A percentile compares a stretch with the other conserved stretches of the same genome.
Conservation (phyloP, 2,329 filamentous ascomycete species). For the Calonectria henricotiae region DNA sequence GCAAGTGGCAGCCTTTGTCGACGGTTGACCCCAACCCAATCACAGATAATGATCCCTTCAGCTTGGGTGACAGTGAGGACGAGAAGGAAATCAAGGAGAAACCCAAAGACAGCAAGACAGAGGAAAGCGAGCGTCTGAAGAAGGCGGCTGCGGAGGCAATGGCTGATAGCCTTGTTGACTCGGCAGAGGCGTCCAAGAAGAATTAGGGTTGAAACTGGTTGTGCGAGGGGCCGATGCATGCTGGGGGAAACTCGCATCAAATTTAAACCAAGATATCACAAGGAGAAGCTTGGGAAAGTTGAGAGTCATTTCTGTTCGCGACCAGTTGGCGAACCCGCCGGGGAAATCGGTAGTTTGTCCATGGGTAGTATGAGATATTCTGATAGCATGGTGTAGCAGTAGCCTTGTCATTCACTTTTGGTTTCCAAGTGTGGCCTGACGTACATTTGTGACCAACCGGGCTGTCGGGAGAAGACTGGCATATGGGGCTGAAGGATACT, state of each 20-base stretch:
- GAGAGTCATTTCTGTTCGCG: constrained; percentile 36
- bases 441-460: not conserved
- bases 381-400: constrained; percentile 43
- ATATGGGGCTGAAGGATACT: constrained; percentile 3
- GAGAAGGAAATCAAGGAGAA: constrained; percentile 79
- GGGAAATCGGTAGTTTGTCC: constrained; percentile 37
- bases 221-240: constrained; percentile 13
- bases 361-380: constrained; percentile 39
- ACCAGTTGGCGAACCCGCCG: constrained; percentile 26
- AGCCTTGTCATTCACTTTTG: constrained; percentile 46
- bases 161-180: constrained; percentile 69
- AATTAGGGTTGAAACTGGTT: constrained; percentile 44
- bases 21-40: constrained; percentile 87
- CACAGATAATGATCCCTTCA: constrained; percentile 95
- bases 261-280: constrained; percentile 16
- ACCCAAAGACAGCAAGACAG: constrained; percentile 70
- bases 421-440: constrained; percentile 19
- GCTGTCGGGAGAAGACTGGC: constrained; percentile 9
- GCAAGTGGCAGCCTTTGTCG: constrained; percentile 98
- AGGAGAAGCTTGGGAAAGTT: constrained; percentile 32
- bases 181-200: constrained; percentile 57
- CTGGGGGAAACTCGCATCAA: constrained; percentile 3
- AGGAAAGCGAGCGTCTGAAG: constrained; percentile 76
- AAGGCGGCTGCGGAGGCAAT: constrained; percentile 77
- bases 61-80: constrained; percentile 94